Evolutionary conservation across 1,284 basidiomycete species (phyloP).

Genomic region (Naganishia sp.): DNA sequence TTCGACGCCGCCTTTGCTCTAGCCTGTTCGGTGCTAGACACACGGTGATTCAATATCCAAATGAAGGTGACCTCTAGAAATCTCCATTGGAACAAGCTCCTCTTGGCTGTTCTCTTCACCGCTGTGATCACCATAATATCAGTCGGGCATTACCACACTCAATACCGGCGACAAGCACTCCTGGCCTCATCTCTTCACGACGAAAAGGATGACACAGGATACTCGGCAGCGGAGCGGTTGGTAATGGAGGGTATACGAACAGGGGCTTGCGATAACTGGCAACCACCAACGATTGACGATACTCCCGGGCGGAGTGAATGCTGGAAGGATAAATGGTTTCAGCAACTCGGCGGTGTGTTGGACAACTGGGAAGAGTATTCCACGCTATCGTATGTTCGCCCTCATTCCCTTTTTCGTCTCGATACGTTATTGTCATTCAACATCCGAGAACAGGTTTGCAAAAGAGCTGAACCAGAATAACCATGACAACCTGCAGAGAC

Average conservation of each 20-base stretch:
- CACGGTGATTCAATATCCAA: too few relatives aligned
- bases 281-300: not conserved
- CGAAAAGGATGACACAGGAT: not conserved
- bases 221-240: not conserved
- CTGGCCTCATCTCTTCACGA: not conserved
- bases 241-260: not conserved
- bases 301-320: not conserved
- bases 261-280: not conserved
- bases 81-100: too few relatives aligned
- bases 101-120: too few relatives aligned
- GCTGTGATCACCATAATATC: too few relatives aligned
- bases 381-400: not conserved
- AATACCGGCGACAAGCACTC: too few relatives aligned
- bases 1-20: too few relatives aligned
- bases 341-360: not conserved
- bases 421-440: not conserved
- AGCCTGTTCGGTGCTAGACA: too few relatives aligned
- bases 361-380: not conserved
- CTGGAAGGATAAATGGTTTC: constrained; percentile 3
- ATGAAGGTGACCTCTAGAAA: too few relatives aligned
- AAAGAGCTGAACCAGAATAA: not conserved
- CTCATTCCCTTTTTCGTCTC: too few relatives aligned
- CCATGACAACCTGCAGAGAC: not conserved
- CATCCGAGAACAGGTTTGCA: too few relatives aligned
- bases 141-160: too few relatives aligned